Conservation (phyloP, 179 eudicot species). For the Spergularia azorica region DNA sequence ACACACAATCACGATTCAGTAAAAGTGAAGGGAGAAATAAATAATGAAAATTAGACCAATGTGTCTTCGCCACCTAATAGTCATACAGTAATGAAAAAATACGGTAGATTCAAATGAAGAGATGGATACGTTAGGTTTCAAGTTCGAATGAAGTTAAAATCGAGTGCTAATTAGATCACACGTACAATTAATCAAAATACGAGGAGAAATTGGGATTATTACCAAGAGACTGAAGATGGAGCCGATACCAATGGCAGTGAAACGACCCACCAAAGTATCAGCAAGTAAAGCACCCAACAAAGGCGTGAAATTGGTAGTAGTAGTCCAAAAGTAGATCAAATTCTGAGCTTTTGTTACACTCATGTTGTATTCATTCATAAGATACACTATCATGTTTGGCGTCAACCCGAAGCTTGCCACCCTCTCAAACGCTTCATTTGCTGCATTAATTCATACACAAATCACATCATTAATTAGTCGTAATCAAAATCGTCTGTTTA, state of each 20-base stretch:
- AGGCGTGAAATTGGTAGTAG: conserved; percentile 75
- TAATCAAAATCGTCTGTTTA: neutral
- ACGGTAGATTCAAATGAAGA: too few relatives aligned
- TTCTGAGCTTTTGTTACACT: conserved; percentile 56
- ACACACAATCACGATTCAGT: too few relatives aligned
- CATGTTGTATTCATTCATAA: conserved; percentile 66
- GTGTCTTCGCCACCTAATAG: too few relatives aligned
- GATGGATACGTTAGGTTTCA: too few relatives aligned
- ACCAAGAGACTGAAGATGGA: conserved; percentile 70
- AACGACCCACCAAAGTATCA: conserved; percentile 82
- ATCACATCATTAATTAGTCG: neutral
- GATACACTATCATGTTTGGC: conserved; percentile 79
- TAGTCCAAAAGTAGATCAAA: conserved; percentile 59
- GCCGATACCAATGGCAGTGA: conserved; percentile 71
- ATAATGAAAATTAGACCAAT: too few relatives aligned
- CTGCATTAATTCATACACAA: conserved; percentile 32
- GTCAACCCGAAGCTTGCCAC: conserved; percentile 86
- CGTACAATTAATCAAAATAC: neutral
- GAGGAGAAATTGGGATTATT: conserved; percentile 4
- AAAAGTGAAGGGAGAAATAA: too few relatives aligned
- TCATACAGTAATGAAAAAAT: too few relatives aligned
- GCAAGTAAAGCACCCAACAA: conserved; percentile 76
- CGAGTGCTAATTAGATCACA: too few relatives aligned
- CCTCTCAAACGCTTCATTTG: conserved; percentile 87
- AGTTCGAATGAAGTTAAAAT: too few relatives aligned